Conservation (phyloP, 2,329 filamentous ascomycete genomes). For the Coniochaeta sp. region DNA sequence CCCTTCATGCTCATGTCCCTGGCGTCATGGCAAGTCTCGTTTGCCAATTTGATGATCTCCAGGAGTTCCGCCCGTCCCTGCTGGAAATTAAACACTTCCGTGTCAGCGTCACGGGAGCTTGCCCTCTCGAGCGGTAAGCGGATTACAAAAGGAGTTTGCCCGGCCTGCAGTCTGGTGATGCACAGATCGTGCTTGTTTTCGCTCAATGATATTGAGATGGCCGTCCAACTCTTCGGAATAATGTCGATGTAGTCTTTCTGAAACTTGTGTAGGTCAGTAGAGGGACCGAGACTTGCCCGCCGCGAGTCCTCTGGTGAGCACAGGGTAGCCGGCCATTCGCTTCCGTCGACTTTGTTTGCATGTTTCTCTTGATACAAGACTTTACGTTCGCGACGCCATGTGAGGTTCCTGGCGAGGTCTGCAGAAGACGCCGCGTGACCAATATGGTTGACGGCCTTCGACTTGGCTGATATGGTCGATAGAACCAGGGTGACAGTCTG, state of each 20-base stretch:
- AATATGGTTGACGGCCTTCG: conserved; percentile 38
- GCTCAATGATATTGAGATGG: conserved; percentile 77
- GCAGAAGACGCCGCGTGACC: conserved; percentile 55
- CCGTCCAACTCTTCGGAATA: conserved; percentile 75
- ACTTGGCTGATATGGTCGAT: conserved; percentile 48
- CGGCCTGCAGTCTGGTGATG: conserved; percentile 74
- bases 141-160: conserved; percentile 74
- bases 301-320: conserved; percentile 18
- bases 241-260: conserved; percentile 78
- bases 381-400: conserved; percentile 57
- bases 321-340: conserved; percentile 26
- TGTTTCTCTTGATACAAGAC: conserved; percentile 41
- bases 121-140: conserved; percentile 79
- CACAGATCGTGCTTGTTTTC: conserved; percentile 78
- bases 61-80: conserved; percentile 72
- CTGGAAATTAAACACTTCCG: conserved; percentile 73
- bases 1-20: conserved; percentile 67
- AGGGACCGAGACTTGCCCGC: conserved; percentile 36
- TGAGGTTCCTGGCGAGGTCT: conserved; percentile 64
- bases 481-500: conserved; percentile 60
- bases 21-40: conserved; percentile 69
- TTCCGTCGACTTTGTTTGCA: conserved; percentile 22
- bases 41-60: conserved; percentile 75
- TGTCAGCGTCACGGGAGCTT: conserved; percentile 69
- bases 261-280: conserved; percentile 54